phyloP scores from a whole-genome alignment of 345 rosid species.

The Syzygium jambos region DNA sequence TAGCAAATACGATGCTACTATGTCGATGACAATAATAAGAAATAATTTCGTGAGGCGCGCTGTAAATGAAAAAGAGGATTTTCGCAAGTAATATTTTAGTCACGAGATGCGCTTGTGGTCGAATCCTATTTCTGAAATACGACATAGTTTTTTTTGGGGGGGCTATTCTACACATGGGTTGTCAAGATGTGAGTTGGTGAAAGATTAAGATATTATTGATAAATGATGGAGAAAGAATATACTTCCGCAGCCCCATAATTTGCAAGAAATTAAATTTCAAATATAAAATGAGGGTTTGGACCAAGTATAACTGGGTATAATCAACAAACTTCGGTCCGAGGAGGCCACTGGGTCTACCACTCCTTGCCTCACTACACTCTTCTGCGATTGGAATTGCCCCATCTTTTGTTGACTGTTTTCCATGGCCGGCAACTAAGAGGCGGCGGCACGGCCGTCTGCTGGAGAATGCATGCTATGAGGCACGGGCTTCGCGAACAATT shows the following conservation, averaged over 20 bases:
- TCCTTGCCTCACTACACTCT: not conserved
- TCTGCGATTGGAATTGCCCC: not conserved
- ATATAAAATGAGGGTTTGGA: not conserved
- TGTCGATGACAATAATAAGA: not conserved
- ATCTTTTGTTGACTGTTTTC: not conserved
- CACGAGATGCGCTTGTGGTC: accelerated
- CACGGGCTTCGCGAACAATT: no score
- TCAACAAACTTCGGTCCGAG: not conserved
- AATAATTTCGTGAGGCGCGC: not conserved
- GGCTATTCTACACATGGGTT: not conserved
- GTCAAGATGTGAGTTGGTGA: not conserved
- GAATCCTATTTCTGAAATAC: not conserved
- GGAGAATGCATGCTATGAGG: not conserved
- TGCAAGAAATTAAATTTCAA: not conserved
- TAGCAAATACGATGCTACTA: not conserved
- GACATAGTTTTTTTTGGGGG: not conserved
- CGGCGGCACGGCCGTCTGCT: not conserved
- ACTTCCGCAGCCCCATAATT: not conserved
- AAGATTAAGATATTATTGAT: not conserved
- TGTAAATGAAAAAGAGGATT: not conserved
- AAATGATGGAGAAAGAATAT: not conserved
- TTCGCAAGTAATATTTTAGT: not conserved
- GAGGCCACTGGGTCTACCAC: not conserved
- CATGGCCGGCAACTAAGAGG: not conserved
- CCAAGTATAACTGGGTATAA: not conserved